Base-by-base conservation (phyloP, 1,284 basidiomycete species). In the Puccinia sorghi region DNA sequence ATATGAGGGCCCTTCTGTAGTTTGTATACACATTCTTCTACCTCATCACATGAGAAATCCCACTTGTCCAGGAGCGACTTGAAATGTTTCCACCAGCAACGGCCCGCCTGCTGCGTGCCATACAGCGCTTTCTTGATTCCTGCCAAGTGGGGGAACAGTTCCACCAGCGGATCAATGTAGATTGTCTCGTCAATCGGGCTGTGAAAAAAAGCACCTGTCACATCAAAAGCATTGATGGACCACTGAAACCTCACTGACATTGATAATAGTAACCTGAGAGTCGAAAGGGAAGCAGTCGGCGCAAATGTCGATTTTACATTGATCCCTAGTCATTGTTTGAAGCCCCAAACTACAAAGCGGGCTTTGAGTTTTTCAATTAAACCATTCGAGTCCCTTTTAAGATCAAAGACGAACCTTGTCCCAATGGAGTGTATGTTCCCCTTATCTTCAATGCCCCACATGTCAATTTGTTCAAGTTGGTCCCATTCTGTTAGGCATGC, bases 151-250 rank as follows among this genome's bases (percentile, higher is more conserved):
- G 41, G 61, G n/a, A 37, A 46, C 2, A 70, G 27, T 48, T 70
- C 22, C 7, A 52, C 27, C 5, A 37, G 73, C 37, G 59, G 46
- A 22, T 76, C 46, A 9, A 76, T 63, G 13, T 63, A 76, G 12
- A 67, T 66, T 1, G 57, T 41, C 46, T 74, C 39, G n/a, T 74
- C 59, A 11, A 74, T 63, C 22, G 59, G 72, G 37, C 57, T 74
- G 25, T 74, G 56, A 3, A 73, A 43, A 50, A 61, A 74, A 74
- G n/a, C n/a, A n/a, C n/a, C n/a, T n/a, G n/a, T n/a, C n/a, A n/a
- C n/a, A n/a, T n/a, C n/a, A n/a, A n/a, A 74, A 27, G 22, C n/a
- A 22, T 61, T 27, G 15, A 52, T 64, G 22, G 8, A 8, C 72
- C 59, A 74, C 15, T 52, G 27, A n/a, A 46, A 3, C 22, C 20